These are phyloP conservation scores for Metarhizium album DNA, from an alignment of 2,329 filamentous ascomycete genomes.

Conservation along the genomic window DNA sequence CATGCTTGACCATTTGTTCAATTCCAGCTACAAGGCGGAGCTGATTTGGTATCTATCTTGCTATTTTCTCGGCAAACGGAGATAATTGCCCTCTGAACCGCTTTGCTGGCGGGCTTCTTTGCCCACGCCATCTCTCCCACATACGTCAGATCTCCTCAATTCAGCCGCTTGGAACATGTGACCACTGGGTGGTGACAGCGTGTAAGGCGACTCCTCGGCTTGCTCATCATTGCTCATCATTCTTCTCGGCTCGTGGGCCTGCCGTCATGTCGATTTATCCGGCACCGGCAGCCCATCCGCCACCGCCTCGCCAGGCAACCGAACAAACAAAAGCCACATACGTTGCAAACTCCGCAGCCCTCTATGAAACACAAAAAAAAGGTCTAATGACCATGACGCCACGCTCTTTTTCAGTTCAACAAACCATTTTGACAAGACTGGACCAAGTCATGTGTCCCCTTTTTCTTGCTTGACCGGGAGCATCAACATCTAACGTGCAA, in stretches of 20 bases:
- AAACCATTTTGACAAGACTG: neutral
- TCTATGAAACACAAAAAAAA: neutral
- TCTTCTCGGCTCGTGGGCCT: neutral
- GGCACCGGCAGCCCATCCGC: no score
- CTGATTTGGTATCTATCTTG: no score
- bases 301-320: neutral
- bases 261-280: no score
- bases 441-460: neutral
- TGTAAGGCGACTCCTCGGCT: neutral
- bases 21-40: neutral
- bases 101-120: no score
- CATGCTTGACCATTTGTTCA: neutral
- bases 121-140: no score
- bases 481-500: neutral
- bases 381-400: constrained; percentile 10
- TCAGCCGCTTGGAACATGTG: neutral
- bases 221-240: neutral
- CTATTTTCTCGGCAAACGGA: neutral
- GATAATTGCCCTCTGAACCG: neutral
- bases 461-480: neutral
- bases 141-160: no score
- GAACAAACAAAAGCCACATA: neutral
- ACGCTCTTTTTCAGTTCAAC: constrained; percentile 9
- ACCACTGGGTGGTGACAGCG: neutral
- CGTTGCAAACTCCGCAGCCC: neutral